Base-by-base conservation (phyloP, 192 early-diverging fungal species). In the Coemansia sp. region DNA sequence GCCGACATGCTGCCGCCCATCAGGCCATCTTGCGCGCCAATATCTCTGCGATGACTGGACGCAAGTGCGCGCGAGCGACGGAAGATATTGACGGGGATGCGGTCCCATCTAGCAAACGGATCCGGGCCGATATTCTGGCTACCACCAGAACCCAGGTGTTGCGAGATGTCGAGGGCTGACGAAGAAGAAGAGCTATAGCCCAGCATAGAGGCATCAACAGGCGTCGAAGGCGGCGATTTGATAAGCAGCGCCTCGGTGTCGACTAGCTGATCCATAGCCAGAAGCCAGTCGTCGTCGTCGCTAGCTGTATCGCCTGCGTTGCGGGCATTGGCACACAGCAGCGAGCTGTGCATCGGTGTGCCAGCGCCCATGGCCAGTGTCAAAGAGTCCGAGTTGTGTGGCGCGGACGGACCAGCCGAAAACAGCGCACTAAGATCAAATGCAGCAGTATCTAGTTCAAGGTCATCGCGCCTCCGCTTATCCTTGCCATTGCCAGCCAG, bases 11-110 rank as follows among this genome's bases (percentile, higher is more conserved):
- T 48, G 28, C 51, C 51, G 51, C 67, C 74, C 51, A 69, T 36
- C 59, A 65, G 28, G 50, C 67, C 65, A 62, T 68, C 62, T 9
- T 68, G 62, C 9, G 60, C 42, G 14, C 37, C 48, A 62, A 73
- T 65, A 14, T 36, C 57, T 45, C 68, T 46, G 21, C 69, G 66
- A 18, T 42, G 60, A 31, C 40, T 71, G 21, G 74, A 72, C 4
- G 79, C 79, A 35, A 82, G 65, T 0, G 73, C 79, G n/a, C 79
- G 66, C 9, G 79, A 82, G 1, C 79, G 70, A 39, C 74, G 74
- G 70, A 82, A 82, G 23, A 82, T 82, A 55, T 82, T 82, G 53
- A 82, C 68, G 6, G 79, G 79, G 39, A 82, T 82, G 21, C 79
- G 79, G 55, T 82, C 79, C 79, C 79, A 82, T 24, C 74, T 63